Evolutionary conservation across 1,284 basidiomycete genomes (phyloP).

Genomic region (Lentinus polychrous): DNA sequence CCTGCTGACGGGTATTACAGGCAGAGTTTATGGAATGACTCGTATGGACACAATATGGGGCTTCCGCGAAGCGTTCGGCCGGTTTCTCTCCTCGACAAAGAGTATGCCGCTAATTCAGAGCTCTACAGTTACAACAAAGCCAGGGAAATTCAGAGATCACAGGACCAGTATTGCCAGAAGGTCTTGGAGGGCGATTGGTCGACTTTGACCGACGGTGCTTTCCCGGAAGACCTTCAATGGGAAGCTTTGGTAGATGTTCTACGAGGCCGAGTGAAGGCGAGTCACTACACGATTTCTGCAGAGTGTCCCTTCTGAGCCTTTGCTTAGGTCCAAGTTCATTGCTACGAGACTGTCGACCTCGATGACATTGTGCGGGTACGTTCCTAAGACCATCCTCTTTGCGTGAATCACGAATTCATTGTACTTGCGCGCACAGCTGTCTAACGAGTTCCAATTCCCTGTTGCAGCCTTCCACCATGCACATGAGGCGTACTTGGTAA

Average conservation of each 20-base stretch:
- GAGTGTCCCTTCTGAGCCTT: neutral
- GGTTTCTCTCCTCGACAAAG: neutral
- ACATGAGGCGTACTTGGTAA: constrained; percentile 46
- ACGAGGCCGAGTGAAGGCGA: constrained; percentile 68
- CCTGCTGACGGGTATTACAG: constrained; percentile 8
- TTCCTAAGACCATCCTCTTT: neutral
- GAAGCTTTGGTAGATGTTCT: constrained; percentile 80
- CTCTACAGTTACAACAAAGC: constrained; percentile 67
- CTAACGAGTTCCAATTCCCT: constrained; percentile 44
- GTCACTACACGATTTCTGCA: constrained; percentile 16
- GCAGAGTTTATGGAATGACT: constrained; percentile 28
- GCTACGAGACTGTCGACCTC: constrained; percentile 77
- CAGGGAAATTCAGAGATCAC: constrained; percentile 57
- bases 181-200: constrained; percentile 51
- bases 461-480: constrained; percentile 53
- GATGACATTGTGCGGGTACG: constrained; percentile 60
- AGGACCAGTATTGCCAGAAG: constrained; percentile 64
- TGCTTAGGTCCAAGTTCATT: constrained; percentile 56
- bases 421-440: constrained; percentile 17
- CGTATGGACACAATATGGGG: constrained; percentile 41
- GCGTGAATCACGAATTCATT: neutral
- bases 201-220: constrained; percentile 39
- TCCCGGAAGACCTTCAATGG: constrained; percentile 75
- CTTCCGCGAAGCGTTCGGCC: constrained; percentile 30
- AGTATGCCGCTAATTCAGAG: neutral